Evolutionary conservation across 2,329 filamentous ascomycete genomes (phyloP), one percentile per base, ranked within the genome.

Genomic region (Alternaria arbusti): DNA sequence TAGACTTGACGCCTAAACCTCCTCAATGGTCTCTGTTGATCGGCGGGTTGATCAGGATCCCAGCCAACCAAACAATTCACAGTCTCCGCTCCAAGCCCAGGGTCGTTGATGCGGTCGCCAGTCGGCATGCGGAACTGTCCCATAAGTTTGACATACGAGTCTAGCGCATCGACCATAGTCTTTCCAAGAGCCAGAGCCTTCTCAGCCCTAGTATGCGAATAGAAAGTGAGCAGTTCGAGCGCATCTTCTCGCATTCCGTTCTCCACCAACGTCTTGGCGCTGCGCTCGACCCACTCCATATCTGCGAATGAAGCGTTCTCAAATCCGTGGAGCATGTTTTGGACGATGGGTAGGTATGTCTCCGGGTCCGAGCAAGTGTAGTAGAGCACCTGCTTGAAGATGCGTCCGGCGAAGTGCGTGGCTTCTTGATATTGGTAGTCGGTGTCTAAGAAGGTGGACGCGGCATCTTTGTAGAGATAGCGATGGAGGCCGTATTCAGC

Each of bases 401-500:
- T 61, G 11, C 71, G 67, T 7, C 74, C 73, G 2, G 74, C 72
- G 36, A 76, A 74, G 11, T 70, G 45, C 6, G 73, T 67, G 5
- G 74, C 74, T 63, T 76, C 74, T 40, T 76, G 74, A 28, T 63
- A 68, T 60, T 78, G 75, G 54, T 72, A 80, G 59, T 80, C 77
- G 0, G 74, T 67, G 28, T 78, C 74, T 15, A 80, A 64, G 46
- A 79, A 79, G 0, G 73, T 74, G 17, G 71, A 73, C 2, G 75
- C 71, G 5, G 78, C 76, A 17, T 74, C 75, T 26, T 75, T 75
- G 9, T 76, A 78, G 45, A 79, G 63, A 32, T 79, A 80, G 32
- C 78, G 75, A 61, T 80, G 78, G 20, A 78, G 70, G 3, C 71
- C 75, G 30, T 73, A 79, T 59, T 79, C 75, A 0, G 76, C 69